A percentile compares a stretch with the other conserved stretches of the same genome.
These are phyloP conservation scores for Rhytidiadelphus loreus DNA, from an alignment of 225 moss, liverwort and hornwort species.

Conservation along the genomic window DNA sequence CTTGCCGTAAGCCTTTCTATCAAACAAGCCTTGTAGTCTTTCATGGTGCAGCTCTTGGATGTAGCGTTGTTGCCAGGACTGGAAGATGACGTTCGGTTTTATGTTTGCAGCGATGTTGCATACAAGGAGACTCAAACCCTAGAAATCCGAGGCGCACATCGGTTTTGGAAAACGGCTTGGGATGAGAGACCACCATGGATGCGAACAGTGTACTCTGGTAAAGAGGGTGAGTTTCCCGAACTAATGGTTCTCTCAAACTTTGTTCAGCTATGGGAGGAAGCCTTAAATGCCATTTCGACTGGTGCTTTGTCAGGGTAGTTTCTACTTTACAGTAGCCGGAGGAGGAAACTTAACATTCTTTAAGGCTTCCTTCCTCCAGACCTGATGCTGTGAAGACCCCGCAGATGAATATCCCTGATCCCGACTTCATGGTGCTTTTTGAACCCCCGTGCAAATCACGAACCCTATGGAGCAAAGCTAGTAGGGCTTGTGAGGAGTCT, in stretches of 20 bases:
- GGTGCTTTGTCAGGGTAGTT: not conserved
- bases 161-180: slow-evolving; percentile 23
- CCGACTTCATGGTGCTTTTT: not conserved
- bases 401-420: not conserved
- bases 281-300: not conserved
- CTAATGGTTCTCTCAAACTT: not conserved
- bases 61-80: not conserved
- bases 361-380: not conserved
- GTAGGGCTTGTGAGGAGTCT: not conserved
- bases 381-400: not conserved
- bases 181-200: slow-evolving; percentile 34
- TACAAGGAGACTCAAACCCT: not conserved
- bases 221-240: slow-evolving; percentile 18
- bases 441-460: not conserved
- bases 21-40: not conserved
- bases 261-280: not conserved
- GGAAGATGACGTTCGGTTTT: not conserved
- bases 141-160: not conserved
- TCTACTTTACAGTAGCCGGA: not conserved
- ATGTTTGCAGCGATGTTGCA: slow-evolving; percentile 9
- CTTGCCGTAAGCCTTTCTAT: slow-evolving; percentile 12
- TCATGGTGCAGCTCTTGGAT: not conserved
- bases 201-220: slow-evolving; percentile 43
- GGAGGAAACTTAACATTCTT: not conserved
- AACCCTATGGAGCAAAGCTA: not conserved